Evolutionary conservation across 164 flowering plant species (phyloP), one percentile per base, ranked within the genome.

Genomic region (Brasenia schreberi): DNA sequence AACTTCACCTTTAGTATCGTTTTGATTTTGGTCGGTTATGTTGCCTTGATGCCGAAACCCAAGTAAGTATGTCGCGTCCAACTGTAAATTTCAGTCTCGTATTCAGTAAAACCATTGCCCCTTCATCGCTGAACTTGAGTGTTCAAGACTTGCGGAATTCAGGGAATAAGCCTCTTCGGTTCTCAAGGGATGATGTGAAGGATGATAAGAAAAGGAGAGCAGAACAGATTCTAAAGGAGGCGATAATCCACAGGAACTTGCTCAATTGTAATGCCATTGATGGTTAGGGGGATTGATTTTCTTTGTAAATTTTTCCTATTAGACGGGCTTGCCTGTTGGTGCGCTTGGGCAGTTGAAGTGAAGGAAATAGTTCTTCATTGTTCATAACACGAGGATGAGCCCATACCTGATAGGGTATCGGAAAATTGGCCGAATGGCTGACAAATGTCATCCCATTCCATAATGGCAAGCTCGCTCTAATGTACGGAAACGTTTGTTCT

Each of bases 121-220:
- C 12, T 14, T 49, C 56, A 9, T 49, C 56, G 10, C 10, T 49
- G 56, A 14, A 14, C 10, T 9, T 49, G 56, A 49, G 16, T 49
- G 56, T 49, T 7, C 10, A 49, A 14, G 16, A 49, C 16, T 49
- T 49, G 56, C 56, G 16, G 56, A 49, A 49, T 49, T 49, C 56
- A 9, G 9, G 9, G 12, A 49, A 49, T 9, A 49, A 49, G 12
- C 56, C 56, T 14, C 16, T 69, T 16, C 78, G 70, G 79, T 69
- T 83, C 62, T 76, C 72, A 52, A 80, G 89, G 69, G 87, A 83
- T 61, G 96, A 88, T 2, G 96, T 84, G 67, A 85, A 77, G 65
- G 93, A 91, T 77, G 97, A 94, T 68, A 91, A 85, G 77, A 94
- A 89, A 75, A 84, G 93, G 78, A 87, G 99, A 78, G 99, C 90